These are phyloP conservation scores for Xylaria sp. DNA, from an alignment of 2,329 filamentous ascomycete species.

Conservation along the genomic window DNA sequence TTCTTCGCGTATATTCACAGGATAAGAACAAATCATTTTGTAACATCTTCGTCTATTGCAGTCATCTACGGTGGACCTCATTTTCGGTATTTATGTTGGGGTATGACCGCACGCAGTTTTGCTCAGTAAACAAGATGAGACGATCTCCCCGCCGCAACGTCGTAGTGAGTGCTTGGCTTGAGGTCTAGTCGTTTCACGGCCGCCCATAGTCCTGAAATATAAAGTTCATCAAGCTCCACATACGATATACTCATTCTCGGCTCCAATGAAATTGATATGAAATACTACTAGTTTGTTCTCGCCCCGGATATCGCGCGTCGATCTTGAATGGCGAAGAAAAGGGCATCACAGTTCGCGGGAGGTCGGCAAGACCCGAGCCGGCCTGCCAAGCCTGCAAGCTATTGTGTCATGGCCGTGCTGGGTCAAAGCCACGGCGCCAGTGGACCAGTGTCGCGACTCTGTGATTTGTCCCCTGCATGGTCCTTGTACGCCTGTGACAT, in stretches of 20 bases:
- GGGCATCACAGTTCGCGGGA: slow-evolving; percentile 2
- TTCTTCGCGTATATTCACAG: background rate
- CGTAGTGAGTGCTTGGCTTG: background rate
- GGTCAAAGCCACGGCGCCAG: slow-evolving; percentile 8
- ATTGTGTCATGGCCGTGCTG: slow-evolving; percentile 27
- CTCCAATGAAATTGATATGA: background rate
- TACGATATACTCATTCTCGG: background rate
- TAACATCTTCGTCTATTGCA: background rate
- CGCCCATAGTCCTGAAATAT: background rate
- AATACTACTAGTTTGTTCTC: background rate
- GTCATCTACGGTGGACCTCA: background rate
- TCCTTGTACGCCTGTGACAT: slow-evolving; percentile 21
- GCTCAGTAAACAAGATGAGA: slow-evolving; percentile 3
- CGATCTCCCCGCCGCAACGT: slow-evolving; percentile 2
- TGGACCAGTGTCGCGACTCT: background rate
- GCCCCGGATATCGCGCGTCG: background rate
- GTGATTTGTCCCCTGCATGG: slow-evolving; percentile 27
- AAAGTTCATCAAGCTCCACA: background rate
- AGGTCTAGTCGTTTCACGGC: background rate
- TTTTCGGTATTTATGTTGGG: background rate
- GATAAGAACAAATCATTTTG: background rate
- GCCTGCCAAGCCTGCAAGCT: slow-evolving; percentile 31
- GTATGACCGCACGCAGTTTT: background rate
- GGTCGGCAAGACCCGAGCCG: slow-evolving; percentile 25
- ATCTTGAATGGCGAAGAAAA: background rate